phyloP scores from a whole-genome alignment of 352 stramenopile species.

The Globisporangium mamillatum region DNA sequence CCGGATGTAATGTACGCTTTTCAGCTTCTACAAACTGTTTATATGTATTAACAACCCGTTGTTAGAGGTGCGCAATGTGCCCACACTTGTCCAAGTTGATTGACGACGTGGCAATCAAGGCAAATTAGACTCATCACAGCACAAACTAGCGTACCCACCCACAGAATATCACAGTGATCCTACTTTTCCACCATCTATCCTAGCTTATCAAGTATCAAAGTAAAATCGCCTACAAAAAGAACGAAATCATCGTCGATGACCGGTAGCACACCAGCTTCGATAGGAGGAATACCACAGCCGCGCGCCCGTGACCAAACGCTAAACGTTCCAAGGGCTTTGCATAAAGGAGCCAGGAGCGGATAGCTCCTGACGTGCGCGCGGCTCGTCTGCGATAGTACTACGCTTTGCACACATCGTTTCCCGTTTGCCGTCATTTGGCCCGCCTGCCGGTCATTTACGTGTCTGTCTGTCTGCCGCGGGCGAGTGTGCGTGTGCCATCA shows the following conservation, averaged over 20 bases:
- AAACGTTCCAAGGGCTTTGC: not conserved
- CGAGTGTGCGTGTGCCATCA: not conserved
- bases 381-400: not conserved
- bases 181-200: not conserved
- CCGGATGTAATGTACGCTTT: not conserved
- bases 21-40: not conserved
- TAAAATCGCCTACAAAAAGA: not conserved
- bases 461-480: not conserved
- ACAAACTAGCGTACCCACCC: not conserved
- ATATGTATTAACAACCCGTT: not conserved
- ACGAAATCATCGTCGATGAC: not conserved
- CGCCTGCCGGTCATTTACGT: not conserved
- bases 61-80: not conserved
- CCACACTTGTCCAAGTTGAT: not conserved
- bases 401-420: too few relatives aligned
- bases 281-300: not conserved
- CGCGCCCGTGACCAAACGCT: not conserved
- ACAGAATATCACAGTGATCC: not conserved
- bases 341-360: not conserved
- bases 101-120: not conserved
- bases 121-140: not conserved
- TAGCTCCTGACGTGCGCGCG: not conserved
- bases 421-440: not conserved
- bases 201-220: not conserved
- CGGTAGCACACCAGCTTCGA: not conserved